Evolutionary conservation across 1,284 basidiomycete genomes (phyloP).

Genomic region (Tylopilus sp.): DNA sequence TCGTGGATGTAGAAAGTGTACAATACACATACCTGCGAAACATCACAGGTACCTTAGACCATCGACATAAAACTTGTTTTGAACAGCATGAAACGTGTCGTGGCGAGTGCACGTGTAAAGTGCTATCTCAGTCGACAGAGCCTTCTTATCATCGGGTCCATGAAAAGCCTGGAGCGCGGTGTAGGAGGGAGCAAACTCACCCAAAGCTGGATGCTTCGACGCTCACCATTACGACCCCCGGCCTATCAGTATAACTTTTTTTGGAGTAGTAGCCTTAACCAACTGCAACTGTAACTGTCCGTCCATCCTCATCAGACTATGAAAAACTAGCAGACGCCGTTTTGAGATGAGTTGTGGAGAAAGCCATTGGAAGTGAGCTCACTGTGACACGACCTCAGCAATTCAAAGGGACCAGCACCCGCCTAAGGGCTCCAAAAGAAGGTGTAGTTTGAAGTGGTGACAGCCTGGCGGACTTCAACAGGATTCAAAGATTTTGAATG

Average conservation of each 20-base stretch:
- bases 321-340: no score
- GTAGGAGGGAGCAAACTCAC: not conserved
- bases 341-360: not conserved
- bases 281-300: no score
- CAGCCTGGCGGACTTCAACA: not conserved
- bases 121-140: not conserved
- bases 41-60: not conserved
- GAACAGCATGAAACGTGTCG: no score
- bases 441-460: not conserved
- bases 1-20: not conserved
- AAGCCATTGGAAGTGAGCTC: not conserved
- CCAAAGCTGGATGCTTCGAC: not conserved
- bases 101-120: constrained; percentile 15
- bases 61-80: not conserved
- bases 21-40: not conserved
- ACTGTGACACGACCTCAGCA: not conserved
- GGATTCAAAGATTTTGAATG: not conserved
- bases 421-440: not conserved
- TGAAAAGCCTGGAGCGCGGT: not conserved
- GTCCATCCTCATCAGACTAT: not conserved
- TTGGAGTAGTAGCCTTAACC: not conserved
- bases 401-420: not conserved
- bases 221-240: constrained; percentile 7
- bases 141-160: not conserved
- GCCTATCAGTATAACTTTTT: not conserved